A percentile compares a stretch with the other conserved stretches of the same genome.
Evolutionary conservation across 176 grass and related monocot genomes (phyloP).

Genomic region (Oryza meridionalis): DNA sequence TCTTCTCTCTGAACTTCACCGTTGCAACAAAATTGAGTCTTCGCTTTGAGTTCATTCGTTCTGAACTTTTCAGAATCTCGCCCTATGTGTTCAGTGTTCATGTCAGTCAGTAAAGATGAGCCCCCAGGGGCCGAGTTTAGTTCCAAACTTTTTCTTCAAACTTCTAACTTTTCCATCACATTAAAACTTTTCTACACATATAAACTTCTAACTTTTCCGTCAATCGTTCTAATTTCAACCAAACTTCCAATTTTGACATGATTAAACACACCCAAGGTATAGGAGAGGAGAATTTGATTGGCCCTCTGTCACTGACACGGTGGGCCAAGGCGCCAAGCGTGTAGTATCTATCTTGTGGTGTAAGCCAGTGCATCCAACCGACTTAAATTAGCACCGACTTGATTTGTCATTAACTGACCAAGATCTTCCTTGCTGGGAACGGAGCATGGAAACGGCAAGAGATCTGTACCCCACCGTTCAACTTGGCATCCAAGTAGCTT

Average conservation of each 20-base stretch:
- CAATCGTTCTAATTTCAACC: no score
- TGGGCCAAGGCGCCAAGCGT: no score
- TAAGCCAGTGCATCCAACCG: slow-evolving; percentile 7
- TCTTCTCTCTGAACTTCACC: background rate
- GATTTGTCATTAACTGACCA: background rate
- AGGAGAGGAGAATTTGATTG: background rate
- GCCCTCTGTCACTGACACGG: background rate
- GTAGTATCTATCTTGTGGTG: no score
- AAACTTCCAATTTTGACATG: no score
- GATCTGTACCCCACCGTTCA: background rate
- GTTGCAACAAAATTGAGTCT: background rate
- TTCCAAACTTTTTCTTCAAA: no score
- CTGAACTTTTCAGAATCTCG: background rate
- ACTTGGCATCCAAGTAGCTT: background rate
- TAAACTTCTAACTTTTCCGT: no score
- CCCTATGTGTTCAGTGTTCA: no score
- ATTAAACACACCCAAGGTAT: no score
- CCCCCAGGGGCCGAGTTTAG: no score
- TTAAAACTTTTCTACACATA: no score
- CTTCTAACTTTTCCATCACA: no score
- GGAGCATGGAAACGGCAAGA: slow-evolving; percentile 12
- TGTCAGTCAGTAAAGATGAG: no score
- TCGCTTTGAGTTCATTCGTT: background rate
- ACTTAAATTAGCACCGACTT: slow-evolving; percentile 25
- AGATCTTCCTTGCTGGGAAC: slow-evolving; percentile 39